Evolutionary conservation across 1,284 basidiomycete genomes (phyloP).

Genomic region (Schizophyllum amplum): DNA sequence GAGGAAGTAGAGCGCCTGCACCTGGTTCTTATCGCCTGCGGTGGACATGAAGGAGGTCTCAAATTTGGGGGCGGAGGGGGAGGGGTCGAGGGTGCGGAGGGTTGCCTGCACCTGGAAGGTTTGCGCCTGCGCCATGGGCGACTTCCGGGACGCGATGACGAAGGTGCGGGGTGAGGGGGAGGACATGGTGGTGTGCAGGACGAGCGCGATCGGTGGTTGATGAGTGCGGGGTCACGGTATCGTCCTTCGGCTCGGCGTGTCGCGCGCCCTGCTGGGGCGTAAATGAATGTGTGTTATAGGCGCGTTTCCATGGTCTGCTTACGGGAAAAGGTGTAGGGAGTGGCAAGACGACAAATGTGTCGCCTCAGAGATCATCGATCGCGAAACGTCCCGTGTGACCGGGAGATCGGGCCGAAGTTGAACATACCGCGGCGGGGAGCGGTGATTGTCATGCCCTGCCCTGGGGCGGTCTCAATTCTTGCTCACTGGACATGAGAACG

Average conservation of each 20-base stretch:
- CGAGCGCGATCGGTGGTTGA: not conserved
- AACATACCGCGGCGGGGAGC: too few species aligned
- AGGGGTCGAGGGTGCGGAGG: conserved; percentile 38
- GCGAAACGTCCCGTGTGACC: not conserved
- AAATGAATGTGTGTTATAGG: too few species aligned
- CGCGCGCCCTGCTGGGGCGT: too few species aligned
- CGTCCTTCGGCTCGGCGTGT: too few species aligned
- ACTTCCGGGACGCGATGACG: conserved; percentile 77
- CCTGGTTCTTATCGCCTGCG: conserved; percentile 88
- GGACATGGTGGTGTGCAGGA: not conserved
- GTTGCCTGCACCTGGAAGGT: conserved; percentile 66
- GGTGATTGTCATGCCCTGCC: too few species aligned
- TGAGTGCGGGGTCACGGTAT: too few species aligned
- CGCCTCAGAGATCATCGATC: not conserved
- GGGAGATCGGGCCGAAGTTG: too few species aligned
- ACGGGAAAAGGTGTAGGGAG: too few species aligned
- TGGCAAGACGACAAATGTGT: too few species aligned
- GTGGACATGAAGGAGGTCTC: conserved; percentile 83
- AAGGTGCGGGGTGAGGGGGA: conserved; percentile 21
- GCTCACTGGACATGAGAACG: too few species aligned
- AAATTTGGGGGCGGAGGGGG: conserved; percentile 38
- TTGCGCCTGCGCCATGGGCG: conserved; percentile 82
- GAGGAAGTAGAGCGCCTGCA: conserved; percentile 70
- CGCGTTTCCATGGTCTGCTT: too few species aligned
- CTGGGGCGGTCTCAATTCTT: too few species aligned